Base-by-base conservation (phyloP, 805 yeast genomes). In the Kuraishia hungarica region DNA sequence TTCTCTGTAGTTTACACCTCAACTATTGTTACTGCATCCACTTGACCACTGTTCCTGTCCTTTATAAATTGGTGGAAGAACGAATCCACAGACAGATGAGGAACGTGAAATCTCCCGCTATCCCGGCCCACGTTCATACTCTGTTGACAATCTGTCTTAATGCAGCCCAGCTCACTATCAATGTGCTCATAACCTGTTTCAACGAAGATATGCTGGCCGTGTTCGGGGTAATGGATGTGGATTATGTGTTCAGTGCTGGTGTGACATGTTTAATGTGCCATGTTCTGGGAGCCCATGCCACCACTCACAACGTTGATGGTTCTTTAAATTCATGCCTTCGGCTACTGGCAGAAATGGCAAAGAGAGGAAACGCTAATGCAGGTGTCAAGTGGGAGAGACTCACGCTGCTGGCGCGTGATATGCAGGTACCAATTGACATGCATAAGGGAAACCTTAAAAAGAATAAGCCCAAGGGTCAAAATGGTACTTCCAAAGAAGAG, bases 151-250 rank as follows among this genome's bases (percentile, higher is more conserved):
- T 63, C 28, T 64, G 67, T 53, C 46, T 62, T 29, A 65, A 64
- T 47, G 64, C 67, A 2, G 67, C 67, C 1, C 64, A 64, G 43
- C 55, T 61, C 58, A 60, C 63, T 1, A 57, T 59, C 1, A 56
- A 57, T 39, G 58, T 62, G 11, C 52, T 61, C 15, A 53, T 51
- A 7, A 54, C 58, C 8, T 61, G 66, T 52, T 56, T 57, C 53
- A 59, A 60, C 48, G 62, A 62, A 19, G 58, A 58, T 8, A 59
- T 60, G 29, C 48, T 65, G 23, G 69, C 67, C 2, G 54, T 60
- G 2, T 64, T 58, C 56, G 69, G 67, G 20, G 64, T 63, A 17
- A 62, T 65, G 67, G 69, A 65, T 55, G 56, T 64, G 43, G 67
- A 65, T 54, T 65, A 65, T 49, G 51, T 64, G 21, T 63, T 62